Evolutionary conservation across 2,329 filamentous ascomycete genomes (phyloP).

Genomic region (Aspergillus sp.): DNA sequence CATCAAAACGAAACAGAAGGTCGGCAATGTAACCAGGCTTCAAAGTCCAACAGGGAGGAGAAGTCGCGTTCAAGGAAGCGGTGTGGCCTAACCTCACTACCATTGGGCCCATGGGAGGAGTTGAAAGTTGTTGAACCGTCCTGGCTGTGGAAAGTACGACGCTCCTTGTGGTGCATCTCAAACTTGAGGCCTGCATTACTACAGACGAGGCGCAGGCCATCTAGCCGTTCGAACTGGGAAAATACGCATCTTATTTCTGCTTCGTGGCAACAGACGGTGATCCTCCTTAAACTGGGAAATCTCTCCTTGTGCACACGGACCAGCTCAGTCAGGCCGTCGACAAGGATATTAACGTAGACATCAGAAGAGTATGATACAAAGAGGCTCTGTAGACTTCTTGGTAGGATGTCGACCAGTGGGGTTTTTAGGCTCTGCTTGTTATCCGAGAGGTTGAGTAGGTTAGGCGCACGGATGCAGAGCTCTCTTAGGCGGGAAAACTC

Average conservation of each 20-base stretch:
- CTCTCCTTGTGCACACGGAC: background rate
- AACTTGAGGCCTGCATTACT: background rate
- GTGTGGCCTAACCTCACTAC: background rate
- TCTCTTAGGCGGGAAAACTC: slow-evolving; percentile 6
- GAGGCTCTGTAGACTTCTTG: slow-evolving; percentile 1
- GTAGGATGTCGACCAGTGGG: background rate
- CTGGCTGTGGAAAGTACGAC: background rate
- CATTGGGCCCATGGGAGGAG: background rate
- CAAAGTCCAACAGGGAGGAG: background rate
- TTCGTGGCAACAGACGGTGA: background rate
- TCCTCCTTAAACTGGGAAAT: background rate
- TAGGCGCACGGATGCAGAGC: slow-evolving; percentile 2
- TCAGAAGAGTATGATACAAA: background rate
- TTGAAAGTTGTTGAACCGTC: background rate
- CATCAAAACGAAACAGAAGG: background rate
- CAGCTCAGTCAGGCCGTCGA: background rate
- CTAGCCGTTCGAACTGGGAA: background rate
- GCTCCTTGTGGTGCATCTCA: background rate
- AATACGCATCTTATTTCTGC: background rate
- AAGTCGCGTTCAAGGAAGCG: background rate
- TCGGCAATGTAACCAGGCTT: background rate
- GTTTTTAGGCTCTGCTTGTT: background rate
- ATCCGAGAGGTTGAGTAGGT: slow-evolving; percentile 2
- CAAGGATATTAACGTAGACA: background rate
- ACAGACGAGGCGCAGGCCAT: background rate